Evolutionary conservation across 495 filamentous ascomycete genomes (phyloP), one percentile per base, ranked within the genome.

Genomic region (Xylaria bambusicola): DNA sequence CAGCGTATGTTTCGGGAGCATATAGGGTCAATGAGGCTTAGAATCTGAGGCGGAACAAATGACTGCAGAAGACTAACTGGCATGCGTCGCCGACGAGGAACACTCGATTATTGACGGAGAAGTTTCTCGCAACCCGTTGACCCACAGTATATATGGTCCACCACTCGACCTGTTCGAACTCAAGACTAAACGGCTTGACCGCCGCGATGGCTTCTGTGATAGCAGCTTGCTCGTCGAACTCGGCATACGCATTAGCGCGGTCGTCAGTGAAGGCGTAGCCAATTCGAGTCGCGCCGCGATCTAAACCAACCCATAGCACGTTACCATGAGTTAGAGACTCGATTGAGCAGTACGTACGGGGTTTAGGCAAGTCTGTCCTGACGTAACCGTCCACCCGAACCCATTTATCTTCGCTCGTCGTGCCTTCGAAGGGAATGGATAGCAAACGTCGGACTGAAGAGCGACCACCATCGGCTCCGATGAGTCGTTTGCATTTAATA

Each of bases 81-180:
- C 81, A 82, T 5, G 84, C 78, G 66, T 86, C 83, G 13, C 83
- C 83, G 26, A 80, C 82, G 0, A 85, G 70, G 27, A 86, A 77
- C 2, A 86, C 67, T 3, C 77, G 71, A 13, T 67, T 60, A 20
- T 72, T 60, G 15, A 67, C 61, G 52, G 73, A 76, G 27, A 82
- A 83, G 5, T 56, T 62, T 12, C 69, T 65, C 1, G 82, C 83
- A 18, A 84, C 66, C 1, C 80, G 73, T 57, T 85, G 82, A 1
- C 80, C 77, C 26, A 84, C 81, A 1, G 72, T 75, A 57, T 84
- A 84, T 40, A 83, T 80, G 1, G 82, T 84, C 69, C 80, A 86
- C 84, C 62, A 65, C 51, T 66, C 71, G 23, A 73, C 75, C 46
- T 60, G 62, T 26, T 75, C 71, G 50, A 72, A 71, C 50, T 76